These are phyloP conservation scores for Cystofilobasidium capitatum DNA, from an alignment of 768 basidiomycete genomes.

Conservation along the genomic window DNA sequence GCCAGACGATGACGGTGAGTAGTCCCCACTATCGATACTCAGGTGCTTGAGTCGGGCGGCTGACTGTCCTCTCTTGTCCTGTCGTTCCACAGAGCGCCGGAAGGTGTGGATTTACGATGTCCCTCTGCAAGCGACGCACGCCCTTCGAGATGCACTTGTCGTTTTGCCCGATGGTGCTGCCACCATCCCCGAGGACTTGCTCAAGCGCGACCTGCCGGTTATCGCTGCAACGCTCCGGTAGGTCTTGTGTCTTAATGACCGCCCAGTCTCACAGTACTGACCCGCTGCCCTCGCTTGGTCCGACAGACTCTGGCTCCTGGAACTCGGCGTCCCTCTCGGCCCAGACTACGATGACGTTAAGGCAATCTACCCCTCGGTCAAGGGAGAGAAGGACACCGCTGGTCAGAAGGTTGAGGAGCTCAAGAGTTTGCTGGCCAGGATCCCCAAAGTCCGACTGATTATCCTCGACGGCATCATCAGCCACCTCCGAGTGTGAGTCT, in stretches of 20 bases:
- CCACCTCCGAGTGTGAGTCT: conserved; percentile 15
- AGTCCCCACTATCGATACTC: not conserved
- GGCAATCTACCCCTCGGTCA: conserved; percentile 18
- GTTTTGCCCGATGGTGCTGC: conserved; percentile 3
- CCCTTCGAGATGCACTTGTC: conserved; percentile 8
- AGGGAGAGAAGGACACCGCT: not conserved
- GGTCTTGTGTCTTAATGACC: not conserved
- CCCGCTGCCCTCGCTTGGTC: not conserved
- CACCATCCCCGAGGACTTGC: not conserved
- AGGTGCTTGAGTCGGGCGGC: too few species aligned
- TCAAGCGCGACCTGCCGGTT: conserved; percentile 20
- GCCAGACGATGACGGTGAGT: conserved; percentile 14
- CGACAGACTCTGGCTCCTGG: conserved; percentile 13
- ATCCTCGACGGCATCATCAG: conserved; percentile 19
- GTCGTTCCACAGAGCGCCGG: conserved; percentile 5
- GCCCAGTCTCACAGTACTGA: too few species aligned
- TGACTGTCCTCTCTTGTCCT: not conserved
- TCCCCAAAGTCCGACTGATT: conserved; percentile 22
- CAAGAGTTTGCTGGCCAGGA: conserved; percentile 11
- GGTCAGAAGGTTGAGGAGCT: conserved; percentile 18
- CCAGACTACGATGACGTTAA: conserved; percentile 24
- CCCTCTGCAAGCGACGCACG: conserved; percentile 17
- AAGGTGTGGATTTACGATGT: conserved; percentile 27
- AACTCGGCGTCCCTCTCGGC: conserved; percentile 13
- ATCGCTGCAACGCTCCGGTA: conserved; percentile 21